Base-by-base conservation (phyloP, 1,284 basidiomycete species). In the Papiliotrema laurentii region DNA sequence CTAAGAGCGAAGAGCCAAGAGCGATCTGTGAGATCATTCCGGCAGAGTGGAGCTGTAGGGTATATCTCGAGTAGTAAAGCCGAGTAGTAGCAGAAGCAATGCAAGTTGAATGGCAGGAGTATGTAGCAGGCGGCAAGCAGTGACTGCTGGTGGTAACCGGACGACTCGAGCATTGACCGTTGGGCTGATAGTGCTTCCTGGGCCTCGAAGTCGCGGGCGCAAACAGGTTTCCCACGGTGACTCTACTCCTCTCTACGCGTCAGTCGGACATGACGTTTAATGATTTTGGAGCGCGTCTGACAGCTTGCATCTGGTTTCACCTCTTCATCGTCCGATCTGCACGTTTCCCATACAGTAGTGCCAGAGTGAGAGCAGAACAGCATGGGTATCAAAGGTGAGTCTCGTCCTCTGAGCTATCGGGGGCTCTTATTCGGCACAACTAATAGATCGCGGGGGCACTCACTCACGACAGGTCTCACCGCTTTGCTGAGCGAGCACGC, bases 401-500 rank as follows among this genome's bases (percentile, higher is more conserved):
- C 9, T 5, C 24, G 19, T 25, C 4, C 19, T 39, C 43, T 26
- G 21, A 27, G 16, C 54, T 18, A 30, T 22, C 37, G n/a, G 14
- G 16, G 5, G 26, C 19, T n/a, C 4, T 34, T 40, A 40, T 24
- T 35, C 27, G 10, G n/a, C n/a, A n/a, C n/a, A n/a, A n/a, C n/a
- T n/a, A n/a, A n/a, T n/a, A n/a, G n/a, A n/a, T n/a, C n/a, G n/a
- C n/a, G 40, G 22, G 18, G 16, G 24, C 40, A 21, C n/a, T 11
- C 22, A 11, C 47, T 53, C 26, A 56, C 46, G 31, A 16, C 24
- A 61, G 94, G 94, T 42, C 81, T 98, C 37, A 97, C 92, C 16
- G 86, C 81, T 18, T 81, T 98, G 39, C 80, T 98, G 53, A 83
- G 82, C 14, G 88, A 96, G 67, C 84, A 96, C 73, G 89, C 94